Conservation (phyloP, 257 asterid species). For the Ophiorrhiza pumila region DNA sequence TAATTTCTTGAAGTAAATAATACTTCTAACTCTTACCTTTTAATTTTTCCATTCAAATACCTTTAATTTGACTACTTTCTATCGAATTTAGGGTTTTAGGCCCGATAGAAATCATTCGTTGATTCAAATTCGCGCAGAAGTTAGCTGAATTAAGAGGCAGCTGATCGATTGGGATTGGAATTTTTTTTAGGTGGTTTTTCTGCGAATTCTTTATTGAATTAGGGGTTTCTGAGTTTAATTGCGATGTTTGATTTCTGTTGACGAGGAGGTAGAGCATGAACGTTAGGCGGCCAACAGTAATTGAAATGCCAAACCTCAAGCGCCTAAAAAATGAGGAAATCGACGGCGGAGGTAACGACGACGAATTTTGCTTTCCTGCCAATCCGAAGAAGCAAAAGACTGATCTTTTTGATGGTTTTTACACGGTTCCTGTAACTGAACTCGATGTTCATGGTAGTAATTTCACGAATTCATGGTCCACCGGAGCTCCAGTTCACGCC, state of each 20-base stretch:
- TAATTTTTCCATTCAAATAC: conserved; percentile 2
- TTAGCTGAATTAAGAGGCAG: conserved; percentile 10
- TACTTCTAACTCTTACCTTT: neutral
- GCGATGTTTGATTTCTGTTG: conserved; percentile 15
- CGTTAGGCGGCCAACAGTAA: conserved; percentile 25
- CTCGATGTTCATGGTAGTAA: conserved; percentile 39
- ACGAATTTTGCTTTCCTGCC: conserved; percentile 30
- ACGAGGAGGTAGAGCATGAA: conserved; percentile 31
- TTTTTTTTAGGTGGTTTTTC: neutral
- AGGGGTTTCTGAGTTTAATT: conserved; percentile 8
- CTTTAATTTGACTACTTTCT: conserved; percentile 23
- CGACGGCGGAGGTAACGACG: conserved; percentile 23
- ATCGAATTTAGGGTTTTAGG: conserved; percentile 10
- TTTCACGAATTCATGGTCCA: conserved; percentile 28
- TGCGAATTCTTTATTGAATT: neutral
- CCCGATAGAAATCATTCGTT: neutral
- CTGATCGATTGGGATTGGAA: neutral
- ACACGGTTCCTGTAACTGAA: conserved; percentile 46
- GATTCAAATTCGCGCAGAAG: neutral
- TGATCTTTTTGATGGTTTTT: conserved; percentile 26
- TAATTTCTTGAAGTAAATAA: neutral
- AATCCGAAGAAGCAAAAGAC: conserved; percentile 20
- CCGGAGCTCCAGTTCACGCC: conserved; percentile 24
- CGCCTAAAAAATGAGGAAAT: conserved; percentile 48
- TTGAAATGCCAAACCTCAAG: conserved; percentile 70